Base-by-base conservation (phyloP, 331 rosid species). In the Prunus yedoensis region DNA sequence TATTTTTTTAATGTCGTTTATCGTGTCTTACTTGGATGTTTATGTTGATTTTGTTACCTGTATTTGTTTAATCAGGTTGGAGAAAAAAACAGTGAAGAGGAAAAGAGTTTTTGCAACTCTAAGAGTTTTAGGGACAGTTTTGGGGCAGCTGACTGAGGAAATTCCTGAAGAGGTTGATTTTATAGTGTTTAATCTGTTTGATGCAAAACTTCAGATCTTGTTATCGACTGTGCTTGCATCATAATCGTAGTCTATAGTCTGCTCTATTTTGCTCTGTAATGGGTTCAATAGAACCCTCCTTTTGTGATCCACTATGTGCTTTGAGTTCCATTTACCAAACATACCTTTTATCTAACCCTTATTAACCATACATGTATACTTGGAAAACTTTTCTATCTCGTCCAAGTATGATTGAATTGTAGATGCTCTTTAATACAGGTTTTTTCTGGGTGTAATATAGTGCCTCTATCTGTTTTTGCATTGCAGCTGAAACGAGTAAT, bases 71-170 rank as follows among this genome's bases (percentile, higher is more conserved):
- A 58, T 85, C 79, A 94, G 99, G 89, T 83, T 94, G 91, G 94
- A 94, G 81, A 88, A 88, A 62, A 92, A 83, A 85, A 94, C 92
- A 53, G 83, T 94, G 69, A 85, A 88, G 90, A 84, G 99, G 79
- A 94, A 92, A 89, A 88, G 87, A 70, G 91, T 94, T 51, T 92
- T 88, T 77, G 99, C 99, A 47, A 94, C 92, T 74, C 86, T 94
- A 61, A 89, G 83, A 88, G 96, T 90, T 68, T 82, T 94, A 74
- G 97, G 91, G 54, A 90, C 79, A 38, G 97, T 94, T 51, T 79
- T 94, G 83, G 87, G 82, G 90, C 97, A 92, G 85, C 67, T 94
- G 79, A 83, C 83, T 45, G 81, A 82, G 50, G 97, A 89, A 82
- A 89, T 94, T 79, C 99, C 99, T 1, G 97, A 87, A 57, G 97